Evolutionary conservation across 2,329 filamentous ascomycete genomes (phyloP).

Genomic region (Alternaria metachromatica): DNA sequence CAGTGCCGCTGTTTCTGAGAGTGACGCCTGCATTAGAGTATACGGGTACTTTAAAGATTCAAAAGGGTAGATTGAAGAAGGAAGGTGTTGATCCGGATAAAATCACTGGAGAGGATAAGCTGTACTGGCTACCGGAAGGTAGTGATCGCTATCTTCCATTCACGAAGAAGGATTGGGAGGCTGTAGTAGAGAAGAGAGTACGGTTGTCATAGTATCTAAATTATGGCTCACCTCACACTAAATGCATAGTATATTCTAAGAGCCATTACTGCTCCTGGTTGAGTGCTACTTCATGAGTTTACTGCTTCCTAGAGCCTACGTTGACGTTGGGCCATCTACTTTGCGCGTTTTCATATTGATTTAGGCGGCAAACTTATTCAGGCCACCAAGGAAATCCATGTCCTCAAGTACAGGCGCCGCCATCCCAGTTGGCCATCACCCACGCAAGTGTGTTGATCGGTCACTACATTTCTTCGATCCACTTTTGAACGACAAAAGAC

Average conservation of each 20-base stretch:
- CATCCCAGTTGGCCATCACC: background rate
- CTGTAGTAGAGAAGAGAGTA: slow-evolving; percentile 38
- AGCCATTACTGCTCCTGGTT: background rate
- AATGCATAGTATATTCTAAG: background rate
- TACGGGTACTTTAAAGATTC: slow-evolving; percentile 56
- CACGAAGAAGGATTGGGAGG: slow-evolving; percentile 45
- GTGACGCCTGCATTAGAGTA: slow-evolving; percentile 51
- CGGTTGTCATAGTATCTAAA: slow-evolving; percentile 21
- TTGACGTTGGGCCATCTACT: background rate
- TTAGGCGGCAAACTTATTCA: background rate
- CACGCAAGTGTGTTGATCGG: background rate
- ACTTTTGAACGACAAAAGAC: background rate
- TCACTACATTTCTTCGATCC: background rate
- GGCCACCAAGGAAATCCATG: background rate
- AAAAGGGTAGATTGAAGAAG: slow-evolving; percentile 52
- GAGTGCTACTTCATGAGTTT: background rate
- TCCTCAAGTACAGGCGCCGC: background rate
- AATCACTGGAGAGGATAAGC: slow-evolving; percentile 46
- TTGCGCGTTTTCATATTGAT: background rate
- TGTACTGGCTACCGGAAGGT: slow-evolving; percentile 52
- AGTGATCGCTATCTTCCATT: slow-evolving; percentile 50
- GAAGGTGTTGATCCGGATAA: slow-evolving; percentile 53
- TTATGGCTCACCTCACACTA: background rate
- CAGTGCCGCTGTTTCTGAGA: slow-evolving; percentile 54
- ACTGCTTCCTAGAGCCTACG: background rate